Conservation (phyloP, 73 alveolate genomes). For the Loxodes magnus region DNA sequence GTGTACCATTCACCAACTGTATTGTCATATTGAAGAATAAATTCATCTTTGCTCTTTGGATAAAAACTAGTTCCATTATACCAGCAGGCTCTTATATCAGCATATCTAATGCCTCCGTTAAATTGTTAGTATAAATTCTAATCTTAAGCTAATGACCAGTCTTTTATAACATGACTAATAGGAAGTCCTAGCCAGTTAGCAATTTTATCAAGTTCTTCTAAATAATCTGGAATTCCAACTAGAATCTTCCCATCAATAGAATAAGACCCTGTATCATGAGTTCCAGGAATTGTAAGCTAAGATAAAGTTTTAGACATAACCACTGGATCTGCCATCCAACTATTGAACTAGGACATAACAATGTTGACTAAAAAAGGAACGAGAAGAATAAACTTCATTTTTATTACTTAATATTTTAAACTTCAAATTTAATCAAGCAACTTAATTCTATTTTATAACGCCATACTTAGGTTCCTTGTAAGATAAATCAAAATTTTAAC, state of each 20-base stretch:
- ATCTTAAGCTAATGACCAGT: slow-evolving; percentile 4
- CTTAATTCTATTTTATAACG: too few relatives aligned
- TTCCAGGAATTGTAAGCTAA: slow-evolving; percentile 7
- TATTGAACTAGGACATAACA: too few relatives aligned
- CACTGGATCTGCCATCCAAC: too few relatives aligned
- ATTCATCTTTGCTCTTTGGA: too few relatives aligned
- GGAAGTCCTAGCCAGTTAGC: not conserved
- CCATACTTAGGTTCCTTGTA: too few relatives aligned
- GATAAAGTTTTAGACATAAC: not conserved
- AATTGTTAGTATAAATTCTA: not conserved
- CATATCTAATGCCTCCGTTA: slow-evolving; percentile 4
- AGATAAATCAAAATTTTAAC: too few relatives aligned
- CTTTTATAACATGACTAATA: not conserved
- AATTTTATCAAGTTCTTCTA: slow-evolving; percentile 15
- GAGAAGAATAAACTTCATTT: too few relatives aligned
- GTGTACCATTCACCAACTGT: too few relatives aligned
- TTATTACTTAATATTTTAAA: too few relatives aligned
- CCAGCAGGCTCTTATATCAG: slow-evolving; percentile 8
- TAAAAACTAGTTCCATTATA: not conserved
- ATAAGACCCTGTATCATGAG: slow-evolving; percentile 3
- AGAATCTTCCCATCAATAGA: not conserved
- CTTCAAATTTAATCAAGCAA: too few relatives aligned
- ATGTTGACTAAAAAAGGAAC: too few relatives aligned
- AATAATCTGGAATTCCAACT: not conserved
- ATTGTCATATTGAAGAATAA: too few relatives aligned